Evolutionary conservation across 1,284 basidiomycete genomes (phyloP).

Genomic region (Caloboletus firmus): DNA sequence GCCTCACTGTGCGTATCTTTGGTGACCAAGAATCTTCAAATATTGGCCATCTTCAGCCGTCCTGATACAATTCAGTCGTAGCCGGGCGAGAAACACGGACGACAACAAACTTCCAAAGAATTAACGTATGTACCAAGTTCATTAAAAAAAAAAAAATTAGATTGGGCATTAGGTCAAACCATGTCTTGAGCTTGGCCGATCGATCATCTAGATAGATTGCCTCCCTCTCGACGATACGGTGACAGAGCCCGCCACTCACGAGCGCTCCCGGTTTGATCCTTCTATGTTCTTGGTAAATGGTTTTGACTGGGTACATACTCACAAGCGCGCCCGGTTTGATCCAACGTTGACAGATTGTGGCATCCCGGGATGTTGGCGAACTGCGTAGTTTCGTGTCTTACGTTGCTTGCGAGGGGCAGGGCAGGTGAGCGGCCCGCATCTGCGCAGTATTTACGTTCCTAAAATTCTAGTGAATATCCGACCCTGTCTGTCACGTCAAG

Average conservation of each 20-base stretch:
- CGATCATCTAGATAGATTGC: constrained; percentile 1
- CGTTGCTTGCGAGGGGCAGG: no score
- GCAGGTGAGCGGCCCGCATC: no score
- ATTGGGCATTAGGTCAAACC: background rate
- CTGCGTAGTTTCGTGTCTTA: no score
- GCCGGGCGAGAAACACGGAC: constrained; percentile 2
- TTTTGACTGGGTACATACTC: no score
- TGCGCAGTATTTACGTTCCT: background rate
- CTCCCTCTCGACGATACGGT: no score
- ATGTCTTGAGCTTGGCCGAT: background rate
- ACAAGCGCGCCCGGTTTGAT: no score
- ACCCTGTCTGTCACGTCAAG: background rate
- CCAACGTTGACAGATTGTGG: background rate
- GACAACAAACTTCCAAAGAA: background rate
- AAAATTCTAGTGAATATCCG: background rate
- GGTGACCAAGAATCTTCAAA: background rate
- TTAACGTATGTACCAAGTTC: no score
- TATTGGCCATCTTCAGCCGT: background rate
- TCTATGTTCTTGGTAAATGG: no score
- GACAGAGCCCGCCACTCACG: background rate
- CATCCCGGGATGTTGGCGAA: background rate
- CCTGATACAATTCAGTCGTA: background rate
- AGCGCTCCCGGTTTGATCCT: background rate
- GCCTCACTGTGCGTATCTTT: background rate
- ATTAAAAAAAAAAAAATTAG: background rate